Base-by-base conservation (phyloP, 2,329 filamentous ascomycete species). In the Paecilomyces sp. region DNA sequence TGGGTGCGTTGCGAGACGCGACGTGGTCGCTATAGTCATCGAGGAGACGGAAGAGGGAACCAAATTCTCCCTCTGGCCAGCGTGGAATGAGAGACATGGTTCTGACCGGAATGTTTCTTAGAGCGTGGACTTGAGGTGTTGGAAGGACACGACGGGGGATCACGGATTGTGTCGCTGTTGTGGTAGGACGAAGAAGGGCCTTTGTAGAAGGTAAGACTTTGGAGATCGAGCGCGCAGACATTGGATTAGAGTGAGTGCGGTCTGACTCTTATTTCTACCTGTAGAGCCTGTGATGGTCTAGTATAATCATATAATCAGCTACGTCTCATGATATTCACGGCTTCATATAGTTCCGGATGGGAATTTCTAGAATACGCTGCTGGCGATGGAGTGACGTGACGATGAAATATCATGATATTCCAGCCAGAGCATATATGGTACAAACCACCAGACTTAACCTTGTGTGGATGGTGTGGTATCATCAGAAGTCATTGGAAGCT, bases 31-130 rank as follows among this genome's bases (percentile, higher is more conserved):
- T 60, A 57, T 68, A 70, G 64, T 75, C 72, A 61, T 75, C 72
- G 36, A 76, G 68, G 34, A 76, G 72, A 55, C 69, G 71, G 64
- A 76, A 73, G 57, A 77, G 68, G 31, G 74, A 70, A 22, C 67
- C 64, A 55, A 75, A 68, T 57, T 75, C 74, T 57, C 68, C 63
- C 8, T 30, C 33, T 8, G 57, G 34, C 53, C 57, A 57, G 53
- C 57, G 60, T 55, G 59, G 61, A 55, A 67, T 61, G 59, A 67
- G 54, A 58, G 63, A 58, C 64, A 67, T 66, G 57, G 28, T 62
- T 36, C 54, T 57, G 36, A 47, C n/a, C 6, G 41, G 41, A 9
- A 47, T 6, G 41, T 47, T 47, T 18, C 41, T 59, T 41, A 7
- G 22, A 25, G 22, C 12, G 3, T 53, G 8, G 9, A 25, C 11